Percentiles rank a stretch among this genome's conserved stretches.
These are phyloP conservation scores for Pichia sporocuriosa DNA, from an alignment of 805 yeast species.

Conservation along the genomic window DNA sequence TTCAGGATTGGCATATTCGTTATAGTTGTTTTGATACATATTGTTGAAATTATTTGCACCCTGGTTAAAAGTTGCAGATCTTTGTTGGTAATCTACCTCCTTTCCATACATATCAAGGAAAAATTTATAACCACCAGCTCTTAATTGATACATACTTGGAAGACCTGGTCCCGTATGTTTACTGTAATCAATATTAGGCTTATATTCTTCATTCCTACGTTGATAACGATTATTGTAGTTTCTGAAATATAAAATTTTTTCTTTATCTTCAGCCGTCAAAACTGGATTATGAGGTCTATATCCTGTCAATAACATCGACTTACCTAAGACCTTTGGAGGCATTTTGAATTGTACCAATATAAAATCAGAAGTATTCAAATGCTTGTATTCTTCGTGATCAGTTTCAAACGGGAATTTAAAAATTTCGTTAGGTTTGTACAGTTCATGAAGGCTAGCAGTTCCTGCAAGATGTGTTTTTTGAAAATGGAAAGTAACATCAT, in stretches of 20 bases:
- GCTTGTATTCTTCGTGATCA: constrained; percentile 31
- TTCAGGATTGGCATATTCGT: constrained; percentile 14
- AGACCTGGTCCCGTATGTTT: constrained; percentile 47
- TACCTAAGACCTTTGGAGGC: constrained; percentile 57
- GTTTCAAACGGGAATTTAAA: constrained; percentile 40
- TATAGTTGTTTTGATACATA: constrained; percentile 19
- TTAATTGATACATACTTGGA: constrained; percentile 34
- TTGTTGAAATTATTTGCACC: constrained; percentile 12
- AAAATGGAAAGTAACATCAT: constrained; percentile 37
- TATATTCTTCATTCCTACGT: constrained; percentile 19
- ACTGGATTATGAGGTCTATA: constrained; percentile 56
- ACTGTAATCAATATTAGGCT: constrained; percentile 28
- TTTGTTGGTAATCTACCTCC: constrained; percentile 23
- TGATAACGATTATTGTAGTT: constrained; percentile 19
- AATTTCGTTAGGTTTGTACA: constrained; percentile 32
- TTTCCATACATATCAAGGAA: constrained; percentile 32
- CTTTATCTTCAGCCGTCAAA: constrained; percentile 63
- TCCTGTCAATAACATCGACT: constrained; percentile 81
- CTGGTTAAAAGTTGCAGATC: constrained; percentile 14
- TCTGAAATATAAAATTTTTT: constrained; percentile 44
- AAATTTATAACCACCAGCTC: constrained; percentile 47
- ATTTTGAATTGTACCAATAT: constrained; percentile 46
- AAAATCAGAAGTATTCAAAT: constrained; percentile 34
- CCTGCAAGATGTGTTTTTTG: constrained; percentile 57
- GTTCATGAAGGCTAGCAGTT: constrained; percentile 31